A percentile compares a stretch with the other conserved stretches of the same genome.
Conservation (phyloP, 1,284 basidiomycete genomes). For the Malassezia yamatoensis region DNA sequence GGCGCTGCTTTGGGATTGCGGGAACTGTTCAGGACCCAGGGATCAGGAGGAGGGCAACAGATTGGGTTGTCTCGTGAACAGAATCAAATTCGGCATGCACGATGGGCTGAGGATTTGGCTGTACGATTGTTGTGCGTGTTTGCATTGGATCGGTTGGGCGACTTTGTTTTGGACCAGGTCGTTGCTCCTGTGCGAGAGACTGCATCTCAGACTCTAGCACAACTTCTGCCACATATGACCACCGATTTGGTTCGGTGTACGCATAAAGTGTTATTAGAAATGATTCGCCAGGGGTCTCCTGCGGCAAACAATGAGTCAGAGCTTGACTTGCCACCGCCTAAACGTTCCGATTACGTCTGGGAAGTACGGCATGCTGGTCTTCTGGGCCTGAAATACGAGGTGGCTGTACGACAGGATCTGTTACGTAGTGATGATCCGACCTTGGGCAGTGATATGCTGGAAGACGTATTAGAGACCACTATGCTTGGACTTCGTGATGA, state of each 20-base stretch:
- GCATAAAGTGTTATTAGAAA: slow-evolving; percentile 72
- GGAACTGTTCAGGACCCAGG: slow-evolving; percentile 78
- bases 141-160: slow-evolving; percentile 91
- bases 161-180: slow-evolving; percentile 94
- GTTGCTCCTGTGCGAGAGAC: slow-evolving; percentile 94
- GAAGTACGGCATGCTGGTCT: slow-evolving; percentile 93
- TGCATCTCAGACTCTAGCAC: slow-evolving; percentile 84
- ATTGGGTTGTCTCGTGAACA: slow-evolving; percentile 18
- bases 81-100: slow-evolving; percentile 55
- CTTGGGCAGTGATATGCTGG: slow-evolving; percentile 20
- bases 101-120: slow-evolving; percentile 79
- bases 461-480: slow-evolving; percentile 29
- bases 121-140: slow-evolving; percentile 80
- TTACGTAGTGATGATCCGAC: slow-evolving; percentile 49
- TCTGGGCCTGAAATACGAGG: slow-evolving; percentile 92
- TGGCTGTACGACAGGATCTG: slow-evolving; percentile 77
- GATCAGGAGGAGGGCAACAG: slow-evolving; percentile 64
- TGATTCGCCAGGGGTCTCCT: slow-evolving; percentile 74
- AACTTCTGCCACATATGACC: slow-evolving; percentile 77
- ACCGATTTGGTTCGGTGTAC: slow-evolving; percentile 63
- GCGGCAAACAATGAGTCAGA: neutral
- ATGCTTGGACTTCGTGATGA: slow-evolving; percentile 65
- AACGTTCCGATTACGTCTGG: slow-evolving; percentile 65
- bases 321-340: neutral
- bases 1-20: slow-evolving; percentile 84